Evolutionary conservation across 345 rosid genomes (phyloP).

Genomic region (Lepidium sativum): DNA sequence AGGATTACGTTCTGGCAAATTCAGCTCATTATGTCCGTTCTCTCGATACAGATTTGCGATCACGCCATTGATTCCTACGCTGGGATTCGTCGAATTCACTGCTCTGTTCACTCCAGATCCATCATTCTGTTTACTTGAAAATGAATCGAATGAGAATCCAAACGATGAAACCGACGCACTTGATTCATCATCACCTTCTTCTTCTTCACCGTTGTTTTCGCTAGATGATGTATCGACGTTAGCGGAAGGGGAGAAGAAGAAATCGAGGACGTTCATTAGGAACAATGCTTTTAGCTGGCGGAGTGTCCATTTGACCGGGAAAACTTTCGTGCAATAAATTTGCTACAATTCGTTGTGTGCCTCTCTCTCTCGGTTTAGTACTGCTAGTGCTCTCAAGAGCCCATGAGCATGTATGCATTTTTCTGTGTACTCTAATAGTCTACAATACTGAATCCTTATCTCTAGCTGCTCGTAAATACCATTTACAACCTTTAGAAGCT

Average conservation of each 20-base stretch:
- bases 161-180: conserved; percentile 26
- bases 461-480: too few species aligned
- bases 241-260: conserved; percentile 19
- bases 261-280: conserved; percentile 33
- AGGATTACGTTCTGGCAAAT: background rate
- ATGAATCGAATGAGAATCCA: conserved; percentile 19
- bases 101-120: conserved; percentile 18
- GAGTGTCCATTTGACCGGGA: too few species aligned
- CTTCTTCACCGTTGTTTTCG: conserved; percentile 20
- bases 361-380: too few species aligned
- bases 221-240: background rate
- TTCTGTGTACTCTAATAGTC: too few species aligned
- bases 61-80: conserved; percentile 27
- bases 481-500: too few species aligned
- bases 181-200: conserved; percentile 30
- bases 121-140: conserved; percentile 18
- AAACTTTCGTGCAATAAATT: too few species aligned
- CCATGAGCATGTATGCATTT: too few species aligned
- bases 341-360: too few species aligned
- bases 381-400: too few species aligned
- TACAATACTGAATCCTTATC: too few species aligned
- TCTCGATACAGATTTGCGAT: conserved; percentile 39
- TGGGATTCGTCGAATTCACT: conserved; percentile 16
- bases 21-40: conserved; percentile 14
- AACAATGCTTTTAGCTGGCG: too few species aligned